Evolutionary conservation across 495 filamentous ascomycete genomes (phyloP).

Genomic region (Penicillium samsonianum): DNA sequence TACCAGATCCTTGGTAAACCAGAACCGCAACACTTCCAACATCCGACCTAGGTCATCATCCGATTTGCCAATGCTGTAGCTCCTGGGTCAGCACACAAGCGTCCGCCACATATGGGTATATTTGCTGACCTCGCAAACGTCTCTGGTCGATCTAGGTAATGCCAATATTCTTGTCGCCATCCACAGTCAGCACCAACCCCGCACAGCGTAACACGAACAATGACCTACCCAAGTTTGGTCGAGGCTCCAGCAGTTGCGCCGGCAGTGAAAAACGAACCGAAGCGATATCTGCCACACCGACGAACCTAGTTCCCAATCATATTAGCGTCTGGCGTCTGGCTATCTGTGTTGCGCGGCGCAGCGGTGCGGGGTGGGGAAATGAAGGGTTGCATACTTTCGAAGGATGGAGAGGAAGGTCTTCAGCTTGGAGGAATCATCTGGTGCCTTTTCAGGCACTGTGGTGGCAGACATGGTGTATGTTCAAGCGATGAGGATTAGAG

Average conservation of each 20-base stretch:
- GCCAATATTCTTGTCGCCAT: slow-evolving; percentile 80
- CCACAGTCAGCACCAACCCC: slow-evolving; percentile 19
- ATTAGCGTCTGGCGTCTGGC: slow-evolving; percentile 22
- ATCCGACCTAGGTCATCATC: slow-evolving; percentile 89
- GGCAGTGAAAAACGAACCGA: slow-evolving; percentile 94
- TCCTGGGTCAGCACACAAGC: slow-evolving; percentile 40
- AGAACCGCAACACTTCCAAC: slow-evolving; percentile 90
- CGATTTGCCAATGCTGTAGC: slow-evolving; percentile 82
- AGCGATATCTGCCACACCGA: slow-evolving; percentile 93
- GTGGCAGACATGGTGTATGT: slow-evolving; percentile 35
- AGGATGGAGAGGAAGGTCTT: slow-evolving; percentile 81
- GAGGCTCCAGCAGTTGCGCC: slow-evolving; percentile 91
- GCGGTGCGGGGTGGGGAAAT: neutral
- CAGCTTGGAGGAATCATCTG: slow-evolving; percentile 81
- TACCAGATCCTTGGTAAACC: slow-evolving; percentile 96
- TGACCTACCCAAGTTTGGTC: slow-evolving; percentile 77
- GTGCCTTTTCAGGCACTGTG: slow-evolving; percentile 58
- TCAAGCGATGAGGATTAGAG: neutral
- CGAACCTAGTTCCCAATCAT: slow-evolving; percentile 60
- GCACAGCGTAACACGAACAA: neutral
- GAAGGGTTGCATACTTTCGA: slow-evolving; percentile 61
- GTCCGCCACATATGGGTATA: slow-evolving; percentile 19
- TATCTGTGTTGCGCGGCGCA: neutral
- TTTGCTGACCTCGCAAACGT: slow-evolving; percentile 74
- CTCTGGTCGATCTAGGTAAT: slow-evolving; percentile 93